Evolutionary conservation across 345 rosid genomes (phyloP).

Genomic region (Eutrema yunnanense): DNA sequence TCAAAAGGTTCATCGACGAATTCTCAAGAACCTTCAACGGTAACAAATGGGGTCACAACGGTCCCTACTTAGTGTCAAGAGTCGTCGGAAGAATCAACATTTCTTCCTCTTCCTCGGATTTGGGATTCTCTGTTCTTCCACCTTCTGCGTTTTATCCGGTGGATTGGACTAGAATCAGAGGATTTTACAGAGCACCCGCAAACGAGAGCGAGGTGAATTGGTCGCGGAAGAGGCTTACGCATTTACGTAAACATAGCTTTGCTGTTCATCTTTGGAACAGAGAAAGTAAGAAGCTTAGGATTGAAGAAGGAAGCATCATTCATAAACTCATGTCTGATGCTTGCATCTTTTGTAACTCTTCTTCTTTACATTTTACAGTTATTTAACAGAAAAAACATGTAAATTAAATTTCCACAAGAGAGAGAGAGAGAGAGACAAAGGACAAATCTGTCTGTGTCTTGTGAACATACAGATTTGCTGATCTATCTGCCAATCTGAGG

Average conservation of each 20-base stretch:
- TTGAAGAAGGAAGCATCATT: constrained; percentile 66
- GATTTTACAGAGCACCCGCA: constrained; percentile 45
- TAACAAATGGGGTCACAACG: constrained; percentile 96
- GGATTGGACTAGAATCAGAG: constrained; percentile 59
- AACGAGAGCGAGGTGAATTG: constrained; percentile 43
- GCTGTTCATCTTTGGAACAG: constrained; percentile 85
- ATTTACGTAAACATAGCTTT: constrained; percentile 44
- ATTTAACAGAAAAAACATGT: neutral
- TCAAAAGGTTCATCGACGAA: constrained; percentile 70
- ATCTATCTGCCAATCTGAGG: constrained; percentile 19
- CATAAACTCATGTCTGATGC: constrained; percentile 42
- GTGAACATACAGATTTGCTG: constrained; percentile 15
- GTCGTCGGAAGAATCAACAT: constrained; percentile 48
- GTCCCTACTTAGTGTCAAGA: constrained; percentile 85
- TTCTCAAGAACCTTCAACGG: constrained; percentile 80
- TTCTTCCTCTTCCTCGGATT: constrained; percentile 21
- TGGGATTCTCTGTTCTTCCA: constrained; percentile 59
- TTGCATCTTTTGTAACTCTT: constrained; percentile 66
- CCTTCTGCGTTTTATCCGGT: constrained; percentile 87
- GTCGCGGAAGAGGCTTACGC: constrained; percentile 39
- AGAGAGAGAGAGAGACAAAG: neutral
- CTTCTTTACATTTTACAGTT: constrained; percentile 25
- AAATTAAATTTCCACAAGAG: neutral
- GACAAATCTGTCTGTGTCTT: neutral
- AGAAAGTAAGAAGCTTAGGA: constrained; percentile 55